These are phyloP conservation scores for Neoconidiobolus thromboides DNA, from an alignment of 371 early-diverging fungal genomes.

Conservation along the genomic window DNA sequence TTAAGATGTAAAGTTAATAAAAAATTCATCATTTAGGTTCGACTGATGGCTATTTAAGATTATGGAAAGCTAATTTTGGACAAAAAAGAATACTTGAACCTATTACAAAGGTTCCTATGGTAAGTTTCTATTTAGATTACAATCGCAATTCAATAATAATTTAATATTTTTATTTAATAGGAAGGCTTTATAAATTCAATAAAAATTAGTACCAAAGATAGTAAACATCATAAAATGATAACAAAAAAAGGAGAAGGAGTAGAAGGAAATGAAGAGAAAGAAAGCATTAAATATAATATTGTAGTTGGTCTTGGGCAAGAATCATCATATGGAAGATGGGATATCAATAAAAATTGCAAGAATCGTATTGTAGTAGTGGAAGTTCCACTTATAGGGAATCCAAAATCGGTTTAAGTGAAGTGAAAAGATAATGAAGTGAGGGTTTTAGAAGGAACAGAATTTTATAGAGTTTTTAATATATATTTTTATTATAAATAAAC, in stretches of 20 bases:
- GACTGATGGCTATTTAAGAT: conserved; percentile 68
- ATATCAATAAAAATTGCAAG: conserved; percentile 40
- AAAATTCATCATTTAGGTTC: conserved; percentile 15
- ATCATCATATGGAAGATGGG: conserved; percentile 81
- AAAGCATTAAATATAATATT: conserved; percentile 9
- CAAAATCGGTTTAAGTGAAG: not conserved
- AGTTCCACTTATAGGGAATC: not conserved
- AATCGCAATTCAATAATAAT: not conserved
- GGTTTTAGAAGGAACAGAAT: too few species aligned
- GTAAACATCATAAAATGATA: too few species aligned
- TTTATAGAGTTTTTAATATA: too few species aligned
- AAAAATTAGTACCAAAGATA: conserved; percentile 30
- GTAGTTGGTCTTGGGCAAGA: conserved; percentile 53
- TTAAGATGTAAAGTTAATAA: not conserved
- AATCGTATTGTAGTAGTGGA: conserved; percentile 20
- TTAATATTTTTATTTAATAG: not conserved
- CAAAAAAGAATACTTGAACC: conserved; percentile 44
- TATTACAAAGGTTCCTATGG: conserved; percentile 9
- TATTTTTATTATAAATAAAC: too few species aligned
- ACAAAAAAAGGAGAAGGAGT: too few species aligned
- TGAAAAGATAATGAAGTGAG: too few species aligned
- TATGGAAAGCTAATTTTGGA: conserved; percentile 57
- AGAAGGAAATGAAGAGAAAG: too few species aligned
- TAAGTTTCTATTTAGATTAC: not conserved
- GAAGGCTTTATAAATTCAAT: conserved; percentile 17